Percentiles rank a stretch among this genome's conserved stretches.
phyloP scores from a whole-genome alignment of 1,139 yeast genomes.

The Yamadazyma songkhlaensis region DNA sequence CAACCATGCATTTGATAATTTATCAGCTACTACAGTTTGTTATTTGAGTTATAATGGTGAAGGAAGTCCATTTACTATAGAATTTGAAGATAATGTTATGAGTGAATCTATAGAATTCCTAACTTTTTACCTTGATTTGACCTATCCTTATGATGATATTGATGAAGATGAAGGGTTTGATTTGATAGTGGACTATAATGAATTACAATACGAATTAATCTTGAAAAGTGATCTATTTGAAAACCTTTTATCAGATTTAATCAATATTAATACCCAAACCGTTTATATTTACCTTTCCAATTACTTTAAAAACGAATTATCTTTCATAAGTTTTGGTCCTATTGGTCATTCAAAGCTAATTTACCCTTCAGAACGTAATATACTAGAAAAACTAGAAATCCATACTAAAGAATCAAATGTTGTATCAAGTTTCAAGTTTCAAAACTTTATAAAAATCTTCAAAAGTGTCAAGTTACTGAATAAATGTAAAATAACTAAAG shows the following conservation, averaged over 20 bases:
- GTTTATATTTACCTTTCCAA: constrained; percentile 47
- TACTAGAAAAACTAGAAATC: constrained; percentile 48
- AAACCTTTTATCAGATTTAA: constrained; percentile 65
- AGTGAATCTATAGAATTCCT: constrained; percentile 70
- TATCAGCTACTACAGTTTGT: constrained; percentile 23
- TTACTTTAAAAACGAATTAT: constrained; percentile 31
- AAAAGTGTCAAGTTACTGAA: constrained; percentile 56
- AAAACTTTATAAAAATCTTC: constrained; percentile 50
- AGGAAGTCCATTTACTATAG: constrained; percentile 66
- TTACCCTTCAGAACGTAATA: constrained; percentile 62
- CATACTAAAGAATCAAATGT: constrained; percentile 14
- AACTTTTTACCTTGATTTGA: constrained; percentile 50
- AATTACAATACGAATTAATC: constrained; percentile 60
- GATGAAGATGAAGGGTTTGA: constrained; percentile 21
- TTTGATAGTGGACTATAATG: constrained; percentile 43
- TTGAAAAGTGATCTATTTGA: constrained; percentile 63
- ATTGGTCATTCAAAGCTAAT: constrained; percentile 68
- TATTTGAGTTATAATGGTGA: constrained; percentile 46
- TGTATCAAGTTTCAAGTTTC: constrained; percentile 40
- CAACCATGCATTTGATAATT: constrained; percentile 22
- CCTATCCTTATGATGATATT: constrained; percentile 25
- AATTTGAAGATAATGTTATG: constrained; percentile 68
- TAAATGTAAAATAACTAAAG: constrained; percentile 60
- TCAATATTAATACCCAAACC: constrained; percentile 60
- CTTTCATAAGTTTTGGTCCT: constrained; percentile 63